Percentiles rank a stretch among this genome's conserved stretches.
Evolutionary conservation across 371 early-diverging fungal genomes (phyloP).

Genomic region (Mortierella sp.): DNA sequence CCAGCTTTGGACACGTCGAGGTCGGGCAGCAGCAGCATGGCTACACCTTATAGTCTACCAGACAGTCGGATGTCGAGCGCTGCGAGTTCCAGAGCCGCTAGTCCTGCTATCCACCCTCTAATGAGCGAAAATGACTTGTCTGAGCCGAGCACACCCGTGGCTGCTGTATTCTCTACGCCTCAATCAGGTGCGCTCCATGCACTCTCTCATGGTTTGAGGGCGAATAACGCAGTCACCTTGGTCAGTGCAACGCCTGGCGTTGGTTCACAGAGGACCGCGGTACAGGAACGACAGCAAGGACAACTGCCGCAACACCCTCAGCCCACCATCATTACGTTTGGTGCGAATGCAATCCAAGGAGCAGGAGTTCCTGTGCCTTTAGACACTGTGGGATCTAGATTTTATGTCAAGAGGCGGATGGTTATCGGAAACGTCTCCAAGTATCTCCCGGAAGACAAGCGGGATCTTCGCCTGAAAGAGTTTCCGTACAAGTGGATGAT

Average conservation of each 20-base stretch:
- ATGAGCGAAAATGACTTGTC: constrained; percentile 37
- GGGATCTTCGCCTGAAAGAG: constrained; percentile 69
- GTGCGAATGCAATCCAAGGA: constrained; percentile 30
- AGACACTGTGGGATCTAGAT: constrained; percentile 77
- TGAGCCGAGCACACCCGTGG: constrained; percentile 26
- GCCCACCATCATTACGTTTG: constrained; percentile 51
- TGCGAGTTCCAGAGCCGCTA: constrained; percentile 29
- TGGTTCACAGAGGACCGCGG: neutral
- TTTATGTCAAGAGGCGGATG: constrained; percentile 84
- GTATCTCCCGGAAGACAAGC: constrained; percentile 72
- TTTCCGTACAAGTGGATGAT: constrained; percentile 93
- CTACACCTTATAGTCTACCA: constrained; percentile 2
- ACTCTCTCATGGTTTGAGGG: too few relatives aligned
- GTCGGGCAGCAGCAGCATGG: neutral
- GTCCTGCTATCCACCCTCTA: constrained; percentile 38
- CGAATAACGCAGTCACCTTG: too few relatives aligned
- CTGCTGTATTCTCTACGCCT: constrained; percentile 11
- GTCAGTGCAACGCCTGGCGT: neutral
- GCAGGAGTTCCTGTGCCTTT: constrained; percentile 47
- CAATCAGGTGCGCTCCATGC: neutral
- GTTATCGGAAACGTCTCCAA: constrained; percentile 90
- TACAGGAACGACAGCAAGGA: neutral
- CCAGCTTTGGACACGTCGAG: constrained; percentile 5
- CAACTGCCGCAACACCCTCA: constrained; percentile 13
- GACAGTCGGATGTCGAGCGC: constrained; percentile 41